Conservation (phyloP, 2,329 filamentous ascomycete species). For the Periglandula ipomoeae region DNA sequence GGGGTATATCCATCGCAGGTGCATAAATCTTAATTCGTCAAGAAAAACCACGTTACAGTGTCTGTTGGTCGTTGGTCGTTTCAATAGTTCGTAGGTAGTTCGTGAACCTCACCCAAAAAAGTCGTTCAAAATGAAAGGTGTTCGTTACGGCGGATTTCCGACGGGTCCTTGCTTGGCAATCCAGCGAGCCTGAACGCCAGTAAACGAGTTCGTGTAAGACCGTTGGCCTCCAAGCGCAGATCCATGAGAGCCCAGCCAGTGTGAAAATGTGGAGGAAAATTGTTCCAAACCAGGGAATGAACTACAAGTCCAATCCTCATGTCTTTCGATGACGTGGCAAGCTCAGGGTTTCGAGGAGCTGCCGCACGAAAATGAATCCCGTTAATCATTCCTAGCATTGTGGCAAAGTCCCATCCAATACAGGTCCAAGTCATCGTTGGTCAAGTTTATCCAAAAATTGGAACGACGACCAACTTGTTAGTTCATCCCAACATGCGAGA, state of each 20-base stretch:
- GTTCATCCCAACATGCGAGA: neutral
- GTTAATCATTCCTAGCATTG: neutral
- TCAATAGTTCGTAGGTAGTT: conserved; percentile 22
- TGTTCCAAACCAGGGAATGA: neutral
- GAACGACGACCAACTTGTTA: neutral
- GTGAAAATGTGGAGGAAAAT: neutral
- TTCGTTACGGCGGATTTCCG: conserved; percentile 14
- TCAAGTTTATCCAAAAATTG: neutral
- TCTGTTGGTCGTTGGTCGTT: conserved; percentile 21
- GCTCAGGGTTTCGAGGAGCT: neutral
- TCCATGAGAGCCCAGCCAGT: neutral
- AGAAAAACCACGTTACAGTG: conserved; percentile 26
- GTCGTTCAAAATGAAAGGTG: conserved; percentile 17
- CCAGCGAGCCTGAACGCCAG: neutral
- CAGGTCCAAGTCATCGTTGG: neutral
- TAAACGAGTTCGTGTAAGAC: neutral
- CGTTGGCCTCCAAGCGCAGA: neutral
- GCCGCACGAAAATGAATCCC: neutral
- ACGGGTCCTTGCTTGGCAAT: neutral
- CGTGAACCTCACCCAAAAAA: conserved; percentile 25
- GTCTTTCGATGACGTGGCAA: neutral
- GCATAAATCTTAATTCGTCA: conserved; percentile 25
- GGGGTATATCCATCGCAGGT: conserved; percentile 34
- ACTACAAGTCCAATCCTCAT: neutral
- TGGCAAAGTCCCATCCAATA: neutral